Evolutionary conservation across 2,329 filamentous ascomycete genomes (phyloP), one percentile per base, ranked within the genome.

Genomic region (Penicillium sp.): DNA sequence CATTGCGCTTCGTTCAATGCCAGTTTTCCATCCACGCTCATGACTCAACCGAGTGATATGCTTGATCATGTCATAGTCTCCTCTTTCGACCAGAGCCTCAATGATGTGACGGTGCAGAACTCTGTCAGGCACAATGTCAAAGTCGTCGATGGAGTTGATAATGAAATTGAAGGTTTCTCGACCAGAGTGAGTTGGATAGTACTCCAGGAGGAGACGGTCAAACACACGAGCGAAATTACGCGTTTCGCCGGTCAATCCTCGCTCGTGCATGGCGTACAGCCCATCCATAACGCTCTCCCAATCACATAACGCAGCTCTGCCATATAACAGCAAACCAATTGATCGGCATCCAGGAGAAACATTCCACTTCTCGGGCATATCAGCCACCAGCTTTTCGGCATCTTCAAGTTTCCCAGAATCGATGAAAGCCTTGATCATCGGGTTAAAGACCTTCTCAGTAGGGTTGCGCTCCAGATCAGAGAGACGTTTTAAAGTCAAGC

Each of bases 121-220:
- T 18, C 61, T 58, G 51, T 73, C 71, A 3, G 69, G 70, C 1
- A 62, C 50, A n/a, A 73, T 57, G 1, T 64, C 50, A 48, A 69
- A 72, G 18, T 66, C 60, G 18, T 68, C 61, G 38, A 73, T 63
- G 25, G 62, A 67, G 18, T 59, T 56, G 18, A 66, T 59, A 42
- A 73, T 49, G 37, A 73, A 73, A 8, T 68, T 58, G n/a, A 60
- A 60, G 28, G 69, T 71, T 20, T 66, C 56, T 13, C 47, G 12
- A 0, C 65, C 67, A 3, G 67, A 59, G 48, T 73, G 68, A 23
- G 60, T 61, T 5, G 69, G 60, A 62, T 69, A 73, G 43, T 66
- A 73, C 53, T 73, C 70, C 31, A 73, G 54, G 38, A 73, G 72
- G 38, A 73, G 63, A 23, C 69, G 68, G 46, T 73, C 68, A 42